Base-by-base conservation (phyloP, 192 early-diverging fungal genomes). In the Linnemannia exigua region DNA sequence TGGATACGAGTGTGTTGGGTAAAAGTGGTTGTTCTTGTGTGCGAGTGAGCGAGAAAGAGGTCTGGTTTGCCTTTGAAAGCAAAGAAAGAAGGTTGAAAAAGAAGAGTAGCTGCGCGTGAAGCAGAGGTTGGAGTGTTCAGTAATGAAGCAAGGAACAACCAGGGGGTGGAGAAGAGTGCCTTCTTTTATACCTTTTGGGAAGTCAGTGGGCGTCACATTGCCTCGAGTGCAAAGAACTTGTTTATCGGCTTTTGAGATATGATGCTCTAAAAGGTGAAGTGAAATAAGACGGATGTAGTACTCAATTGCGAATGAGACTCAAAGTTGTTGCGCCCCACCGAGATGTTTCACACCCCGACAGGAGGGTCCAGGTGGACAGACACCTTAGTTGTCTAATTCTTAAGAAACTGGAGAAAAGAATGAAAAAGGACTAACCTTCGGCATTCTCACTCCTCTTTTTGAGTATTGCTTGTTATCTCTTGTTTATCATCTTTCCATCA, bases 1-100 rank as follows among this genome's bases (percentile, higher is more conserved):
- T 83, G 81, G 81, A 83, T 83, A 83, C 70, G 76, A 69, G 37
- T 66, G 6, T 7, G 14, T 9, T n/a, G n/a, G 31, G 71, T 54
- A n/a, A 31, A 66, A 41, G 44, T 6, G 19, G n/a, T 14, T 9
- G 22, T 38, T 6, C 28, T 72, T 28, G 50, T 35, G 50, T 35
- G 25, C 66, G 48, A 66, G 36, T 20, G 31, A 25, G 9, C n/a
- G 63, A 14, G 38, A 54, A 69, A 38, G 33, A 9, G 6, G 47
- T 12, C n/a, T 35, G 54, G 11, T 63, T 31, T 63, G 58, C 58
- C 12, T 31, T 63, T 54, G 52, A 31, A 63, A 63, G 58, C 58
- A 63, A 63, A 63, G 25, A 31, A 63, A 31, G 28, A 63, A 63
- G 28, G 12, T 15, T 31, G 25, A 31, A 14, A 31, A 8, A 28